Evolutionary conservation across 148 eudicot species (phyloP), one percentile per base, ranked within the genome.

Genomic region (Dysphania ambrosioides): DNA sequence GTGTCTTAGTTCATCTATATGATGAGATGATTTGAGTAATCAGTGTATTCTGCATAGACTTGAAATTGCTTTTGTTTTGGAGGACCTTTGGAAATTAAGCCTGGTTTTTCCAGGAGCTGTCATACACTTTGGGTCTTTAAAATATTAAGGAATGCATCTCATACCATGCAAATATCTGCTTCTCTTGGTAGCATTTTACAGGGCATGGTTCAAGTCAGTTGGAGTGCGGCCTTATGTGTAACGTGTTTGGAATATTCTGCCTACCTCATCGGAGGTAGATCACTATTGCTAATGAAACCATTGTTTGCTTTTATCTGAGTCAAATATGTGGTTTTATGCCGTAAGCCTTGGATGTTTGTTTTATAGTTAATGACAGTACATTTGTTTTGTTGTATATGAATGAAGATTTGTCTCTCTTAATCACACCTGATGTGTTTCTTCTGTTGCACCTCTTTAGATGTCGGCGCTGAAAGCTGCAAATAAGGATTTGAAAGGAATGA

Each of bases 401-500:
- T 8, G 65, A 10, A 70, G 60, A 58, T 47, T 12, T 61, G 15
- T 79, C 19, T 47, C 34, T 32, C 16, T 44, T 47, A 38, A 62
- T 23, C 30, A 63, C 21, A 15, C 70, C 70, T 73, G 67, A 58
- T 71, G 51, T 35, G 23, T 2, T 26, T 47, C 69, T 65, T 31
- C 57, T 57, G 58, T 44, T 75, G 27, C 73, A 74, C 34, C 57
- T 56, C 65, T 74, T 69, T 92, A 95, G 99, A 89, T 92, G 97
- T 64, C 97, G 51, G 97, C 97, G 23, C 61, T 95, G 81, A 92
- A 95, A 84, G 86, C 96, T 53, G 99, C 99, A 68, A 95, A 92
- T 80, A 88, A 92, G 73, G 97, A 92, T 63, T 85, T 92, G 81
- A 92, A 95, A 86, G 98, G 97, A 85, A 92, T 95, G 99, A 95